Evolutionary conservation across 2,329 filamentous ascomycete species (phyloP).

Genomic region (Cladophialophora yegresii): DNA sequence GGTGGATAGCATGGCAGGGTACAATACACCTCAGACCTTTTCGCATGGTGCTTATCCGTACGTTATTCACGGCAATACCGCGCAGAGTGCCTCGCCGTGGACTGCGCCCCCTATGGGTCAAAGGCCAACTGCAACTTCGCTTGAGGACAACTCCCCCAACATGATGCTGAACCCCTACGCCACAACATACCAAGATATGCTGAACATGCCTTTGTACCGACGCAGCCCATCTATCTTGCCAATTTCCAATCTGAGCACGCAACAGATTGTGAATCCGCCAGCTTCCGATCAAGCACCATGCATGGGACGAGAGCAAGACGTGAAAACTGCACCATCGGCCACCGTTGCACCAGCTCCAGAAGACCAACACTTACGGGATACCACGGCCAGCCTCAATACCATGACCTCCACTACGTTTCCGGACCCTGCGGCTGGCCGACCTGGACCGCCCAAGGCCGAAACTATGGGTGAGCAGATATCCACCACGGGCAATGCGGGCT

Average conservation of each 20-base stretch:
- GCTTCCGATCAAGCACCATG: not conserved
- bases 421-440: not conserved
- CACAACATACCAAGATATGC: slow-evolving; percentile 27
- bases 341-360: not conserved
- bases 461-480: not conserved
- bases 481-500: not conserved
- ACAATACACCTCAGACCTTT: not conserved
- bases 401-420: not conserved
- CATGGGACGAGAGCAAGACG: not conserved
- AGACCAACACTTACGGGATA: not conserved
- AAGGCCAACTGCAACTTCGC: not conserved
- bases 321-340: not conserved
- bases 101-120: not conserved
- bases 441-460: not conserved
- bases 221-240: slow-evolving; percentile 6
- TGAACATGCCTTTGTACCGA: slow-evolving; percentile 28
- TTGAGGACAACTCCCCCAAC: slow-evolving; percentile 5
- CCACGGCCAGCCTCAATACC: not conserved
- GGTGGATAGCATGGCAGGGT: not conserved
- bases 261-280: not conserved
- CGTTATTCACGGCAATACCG: not conserved
- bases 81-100: slow-evolving; percentile 16
- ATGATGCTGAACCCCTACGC: slow-evolving; percentile 25
- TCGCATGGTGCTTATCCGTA: not conserved
- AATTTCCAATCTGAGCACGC: not conserved